Base-by-base conservation (phyloP, 164 flowering plant species). In the Magnolia kwangsiensis region DNA sequence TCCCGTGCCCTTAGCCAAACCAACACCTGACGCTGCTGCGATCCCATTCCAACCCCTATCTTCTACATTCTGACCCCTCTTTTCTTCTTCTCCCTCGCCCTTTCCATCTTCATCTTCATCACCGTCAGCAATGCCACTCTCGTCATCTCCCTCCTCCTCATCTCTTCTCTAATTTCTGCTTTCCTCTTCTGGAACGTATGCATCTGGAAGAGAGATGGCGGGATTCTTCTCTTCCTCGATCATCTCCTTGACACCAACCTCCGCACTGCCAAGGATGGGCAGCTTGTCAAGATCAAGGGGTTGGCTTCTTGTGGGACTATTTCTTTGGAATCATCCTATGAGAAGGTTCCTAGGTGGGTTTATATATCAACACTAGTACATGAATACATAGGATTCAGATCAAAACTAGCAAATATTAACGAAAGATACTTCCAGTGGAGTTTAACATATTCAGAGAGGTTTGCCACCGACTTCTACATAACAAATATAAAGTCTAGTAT, bases 271-370 rank as follows among this genome's bases (percentile, higher is more conserved):
- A 75, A 58, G 18, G 82, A 87, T 7, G 94, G 94, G 18, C 94
- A 90, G 83, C 88, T 89, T 50, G 91, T 90, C 73, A 90, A 89
- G 74, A 76, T 89, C 78, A 85, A 90, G 64, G 94, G 94, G 95
- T 68, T 82, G 68, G 93, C 86, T 31, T 84, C 92, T 66, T 90
- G 95, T 76, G 92, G 90, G 55, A 80, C 73, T 78, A 67, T 89
- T 50, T 81, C 87, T 69, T 74, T 89, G 75, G 93, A 90, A 81
- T 90, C 95, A 20, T 89, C 95, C 18, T 91, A 89, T 78, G 90
- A 89, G 70, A 87, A 80, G 80, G 90, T 83, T 55, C 65, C 83
- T 1, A 71, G 87, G 68, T 91, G 95, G 78, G 72, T 88, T 55
- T 91, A 90, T 78, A 80, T 90, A 50, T 89, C 95, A 23, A 88